These are phyloP conservation scores for Sanghuangporus baumii DNA, from an alignment of 1,284 basidiomycete species.

Conservation along the genomic window DNA sequence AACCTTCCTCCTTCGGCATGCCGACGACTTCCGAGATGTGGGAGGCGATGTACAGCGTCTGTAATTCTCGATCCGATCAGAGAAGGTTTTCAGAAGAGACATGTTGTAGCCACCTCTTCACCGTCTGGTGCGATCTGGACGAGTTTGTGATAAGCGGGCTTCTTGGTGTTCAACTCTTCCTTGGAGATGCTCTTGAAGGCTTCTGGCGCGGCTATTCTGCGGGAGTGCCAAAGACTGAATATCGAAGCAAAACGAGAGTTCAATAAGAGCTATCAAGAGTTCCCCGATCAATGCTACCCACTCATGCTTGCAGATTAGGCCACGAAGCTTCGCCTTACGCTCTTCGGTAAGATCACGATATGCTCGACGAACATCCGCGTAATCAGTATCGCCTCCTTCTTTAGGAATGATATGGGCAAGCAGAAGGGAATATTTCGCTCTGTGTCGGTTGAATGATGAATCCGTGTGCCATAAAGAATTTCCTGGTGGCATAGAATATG, in stretches of 20 bases:
- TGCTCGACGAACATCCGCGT: slow-evolving; percentile 26
- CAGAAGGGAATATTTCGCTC: slow-evolving; percentile 25
- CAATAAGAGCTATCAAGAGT: neutral
- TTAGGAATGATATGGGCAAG: slow-evolving; percentile 26
- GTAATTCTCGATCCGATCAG: neutral
- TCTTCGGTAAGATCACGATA: slow-evolving; percentile 23
- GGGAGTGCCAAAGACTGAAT: slow-evolving; percentile 22
- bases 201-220: slow-evolving; percentile 23
- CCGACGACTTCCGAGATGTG: slow-evolving; percentile 25
- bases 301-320: slow-evolving; percentile 25
- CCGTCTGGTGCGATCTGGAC: slow-evolving; percentile 24
- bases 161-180: slow-evolving; percentile 21
- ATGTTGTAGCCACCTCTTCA: slow-evolving; percentile 17
- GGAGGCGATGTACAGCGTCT: slow-evolving; percentile 25
- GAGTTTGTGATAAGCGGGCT: slow-evolving; percentile 24
- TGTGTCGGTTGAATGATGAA: slow-evolving; percentile 25
- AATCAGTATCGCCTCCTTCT: slow-evolving; percentile 26
- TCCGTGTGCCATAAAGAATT: slow-evolving; percentile 27
- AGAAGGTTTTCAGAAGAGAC: neutral
- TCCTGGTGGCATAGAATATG: slow-evolving; percentile 5
- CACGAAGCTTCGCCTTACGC: slow-evolving; percentile 24
- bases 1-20: slow-evolving; percentile 23
- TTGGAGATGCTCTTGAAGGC: slow-evolving; percentile 22
- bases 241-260: no score
- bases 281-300: neutral